phyloP scores from a whole-genome alignment of 495 filamentous ascomycete species.

The Hypoxylon lienhwacheense region DNA sequence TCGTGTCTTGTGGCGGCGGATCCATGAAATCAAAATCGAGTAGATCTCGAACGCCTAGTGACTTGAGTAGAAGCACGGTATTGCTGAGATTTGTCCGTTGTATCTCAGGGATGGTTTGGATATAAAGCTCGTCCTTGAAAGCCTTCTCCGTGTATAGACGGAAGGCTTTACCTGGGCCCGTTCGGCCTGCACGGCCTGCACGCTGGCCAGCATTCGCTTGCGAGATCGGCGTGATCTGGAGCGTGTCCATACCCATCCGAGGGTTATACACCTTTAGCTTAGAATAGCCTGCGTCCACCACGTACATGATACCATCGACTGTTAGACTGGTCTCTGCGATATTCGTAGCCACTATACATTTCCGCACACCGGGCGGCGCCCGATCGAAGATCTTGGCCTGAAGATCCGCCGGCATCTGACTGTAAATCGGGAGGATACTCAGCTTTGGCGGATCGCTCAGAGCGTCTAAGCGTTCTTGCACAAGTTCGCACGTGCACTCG shows the following conservation, averaged over 20 bases:
- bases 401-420: slow-evolving; percentile 97
- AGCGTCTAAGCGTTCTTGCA: slow-evolving; percentile 84
- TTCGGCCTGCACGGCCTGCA: slow-evolving; percentile 90
- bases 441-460: slow-evolving; percentile 95
- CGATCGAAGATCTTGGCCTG: slow-evolving; percentile 97
- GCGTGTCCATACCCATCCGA: slow-evolving; percentile 97
- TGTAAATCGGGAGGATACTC: slow-evolving; percentile 96
- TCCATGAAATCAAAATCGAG: slow-evolving; percentile 99
- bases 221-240: slow-evolving; percentile 97
- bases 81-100: slow-evolving; percentile 95
- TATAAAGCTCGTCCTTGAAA: slow-evolving; percentile 95
- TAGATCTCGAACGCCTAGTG: slow-evolving; percentile 89
- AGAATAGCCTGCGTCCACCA: slow-evolving; percentile 93
- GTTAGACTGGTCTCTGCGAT: slow-evolving; percentile 98
- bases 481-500: slow-evolving; percentile 90
- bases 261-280: slow-evolving; percentile 99
- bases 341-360: slow-evolving; percentile 98
- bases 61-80: slow-evolving; percentile 92
- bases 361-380: slow-evolving; percentile 85
- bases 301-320: slow-evolving; percentile 99
- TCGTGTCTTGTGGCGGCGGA: slow-evolving; percentile 96
- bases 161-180: slow-evolving; percentile 93
- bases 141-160: slow-evolving; percentile 93
- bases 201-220: slow-evolving; percentile 95
- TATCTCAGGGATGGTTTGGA: slow-evolving; percentile 97